These are phyloP conservation scores for Spergularia azorica DNA, from an alignment of 179 eudicot genomes.

Conservation along the genomic window DNA sequence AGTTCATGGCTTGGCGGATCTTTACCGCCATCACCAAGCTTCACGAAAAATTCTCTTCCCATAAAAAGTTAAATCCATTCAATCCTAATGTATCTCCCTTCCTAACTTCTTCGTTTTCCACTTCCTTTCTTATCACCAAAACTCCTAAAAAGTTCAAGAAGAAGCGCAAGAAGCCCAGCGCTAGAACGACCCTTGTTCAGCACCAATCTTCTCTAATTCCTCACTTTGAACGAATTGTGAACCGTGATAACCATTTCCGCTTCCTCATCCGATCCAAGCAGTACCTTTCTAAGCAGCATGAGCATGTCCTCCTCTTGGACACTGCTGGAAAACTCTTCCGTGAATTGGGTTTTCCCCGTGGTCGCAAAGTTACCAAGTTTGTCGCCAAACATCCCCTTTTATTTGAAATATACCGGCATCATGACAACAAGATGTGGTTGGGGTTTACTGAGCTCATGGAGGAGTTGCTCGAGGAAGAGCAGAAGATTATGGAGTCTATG, in stretches of 20 bases:
- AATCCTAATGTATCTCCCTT: constrained; percentile 29
- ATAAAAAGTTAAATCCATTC: constrained; percentile 12
- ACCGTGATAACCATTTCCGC: constrained; percentile 55
- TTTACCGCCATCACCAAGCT: constrained; percentile 27
- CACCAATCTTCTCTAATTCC: constrained; percentile 45
- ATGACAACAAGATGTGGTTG: constrained; percentile 71
- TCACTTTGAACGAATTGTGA: constrained; percentile 61
- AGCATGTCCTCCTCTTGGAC: constrained; percentile 72
- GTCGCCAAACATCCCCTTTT: constrained; percentile 68
- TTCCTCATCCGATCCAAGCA: constrained; percentile 72
- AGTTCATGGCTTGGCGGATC: constrained; percentile 41
- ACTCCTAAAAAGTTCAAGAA: constrained; percentile 63
- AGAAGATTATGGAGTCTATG: constrained; percentile 37
- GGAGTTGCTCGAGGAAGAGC: constrained; percentile 53
- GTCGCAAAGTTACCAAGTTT: constrained; percentile 62
- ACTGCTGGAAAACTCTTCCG: constrained; percentile 85
- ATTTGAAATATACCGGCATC: constrained; percentile 68
- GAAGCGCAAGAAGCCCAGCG: constrained; percentile 57
- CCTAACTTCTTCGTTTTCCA: constrained; percentile 50
- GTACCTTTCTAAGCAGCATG: constrained; percentile 71
- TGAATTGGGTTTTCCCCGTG: constrained; percentile 89
- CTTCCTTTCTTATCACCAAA: constrained; percentile 87
- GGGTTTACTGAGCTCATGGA: constrained; percentile 88
- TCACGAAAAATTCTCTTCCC: constrained; percentile 26
- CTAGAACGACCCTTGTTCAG: constrained; percentile 65